phyloP scores from a whole-genome alignment of 2,329 filamentous ascomycete species.

The Dothideomycetes sp. region DNA sequence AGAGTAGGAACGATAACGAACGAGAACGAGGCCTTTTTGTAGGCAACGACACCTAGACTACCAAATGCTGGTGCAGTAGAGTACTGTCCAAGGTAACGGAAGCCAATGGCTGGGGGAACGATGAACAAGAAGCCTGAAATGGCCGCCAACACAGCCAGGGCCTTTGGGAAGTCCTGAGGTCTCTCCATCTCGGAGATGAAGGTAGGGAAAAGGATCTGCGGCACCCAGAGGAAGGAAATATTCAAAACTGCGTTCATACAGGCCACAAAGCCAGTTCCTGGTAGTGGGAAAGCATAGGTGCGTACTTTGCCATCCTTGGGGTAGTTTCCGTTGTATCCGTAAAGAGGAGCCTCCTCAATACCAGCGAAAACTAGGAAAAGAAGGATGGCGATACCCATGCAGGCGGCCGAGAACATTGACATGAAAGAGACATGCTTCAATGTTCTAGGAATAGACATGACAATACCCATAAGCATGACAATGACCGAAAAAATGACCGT shows the following conservation, averaged over 20 bases:
- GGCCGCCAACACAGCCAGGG: conserved; percentile 37
- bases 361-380: conserved; percentile 43
- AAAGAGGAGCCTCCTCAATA: conserved; percentile 35
- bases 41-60: conserved; percentile 33
- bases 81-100: conserved; percentile 42
- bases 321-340: conserved; percentile 39
- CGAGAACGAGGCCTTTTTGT: conserved; percentile 42
- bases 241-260: conserved; percentile 44
- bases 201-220: conserved; percentile 43
- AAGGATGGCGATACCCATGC: conserved; percentile 41
- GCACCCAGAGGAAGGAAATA: conserved; percentile 43
- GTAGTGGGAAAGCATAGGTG: conserved; percentile 40
- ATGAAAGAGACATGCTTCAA: conserved; percentile 42
- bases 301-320: conserved; percentile 35
- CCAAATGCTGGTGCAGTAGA: conserved; percentile 43
- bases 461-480: conserved; percentile 37
- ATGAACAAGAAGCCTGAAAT: conserved; percentile 42
- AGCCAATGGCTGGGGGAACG: conserved; percentile 41
- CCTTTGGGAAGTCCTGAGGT: conserved; percentile 43
- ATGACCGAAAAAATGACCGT: conserved; percentile 43
- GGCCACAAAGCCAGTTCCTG: conserved; percentile 38
- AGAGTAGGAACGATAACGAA: conserved; percentile 44
- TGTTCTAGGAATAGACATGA: conserved; percentile 39
- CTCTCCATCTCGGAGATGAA: conserved; percentile 44
- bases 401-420: conserved; percentile 42